Evolutionary conservation across 2,329 filamentous ascomycete species (phyloP).

Genomic region (Pseudocercospora musae): DNA sequence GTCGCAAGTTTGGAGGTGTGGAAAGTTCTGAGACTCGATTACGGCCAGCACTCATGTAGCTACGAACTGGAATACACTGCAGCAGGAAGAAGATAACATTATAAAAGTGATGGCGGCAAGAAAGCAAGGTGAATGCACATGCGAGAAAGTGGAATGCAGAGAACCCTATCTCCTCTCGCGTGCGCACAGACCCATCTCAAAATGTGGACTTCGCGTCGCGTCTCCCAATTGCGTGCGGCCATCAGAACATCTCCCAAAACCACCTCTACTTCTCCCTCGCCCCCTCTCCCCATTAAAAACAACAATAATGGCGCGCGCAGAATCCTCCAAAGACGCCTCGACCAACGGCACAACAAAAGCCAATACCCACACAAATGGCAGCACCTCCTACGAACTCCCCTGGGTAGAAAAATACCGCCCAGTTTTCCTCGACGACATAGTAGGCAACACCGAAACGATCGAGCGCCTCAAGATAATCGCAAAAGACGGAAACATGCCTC

Average conservation of each 20-base stretch:
- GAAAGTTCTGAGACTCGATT: not conserved
- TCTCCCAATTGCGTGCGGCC: not conserved
- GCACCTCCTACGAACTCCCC: slow-evolving; percentile 68
- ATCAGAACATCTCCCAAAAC: not conserved
- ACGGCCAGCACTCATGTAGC: not conserved
- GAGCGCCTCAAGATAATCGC: slow-evolving; percentile 97
- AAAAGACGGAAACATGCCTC: slow-evolving; percentile 98
- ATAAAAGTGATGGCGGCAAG: not conserved
- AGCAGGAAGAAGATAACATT: not conserved
- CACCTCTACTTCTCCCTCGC: not conserved
- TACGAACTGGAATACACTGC: not conserved
- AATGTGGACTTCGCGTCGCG: not conserved
- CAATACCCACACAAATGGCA: slow-evolving; percentile 8
- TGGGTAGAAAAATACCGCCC: slow-evolving; percentile 99
- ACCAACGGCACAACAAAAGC: slow-evolving; percentile 43
- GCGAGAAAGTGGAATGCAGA: not conserved
- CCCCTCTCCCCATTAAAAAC: no score
- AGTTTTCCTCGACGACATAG: slow-evolving; percentile 90
- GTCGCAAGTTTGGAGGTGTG: not conserved
- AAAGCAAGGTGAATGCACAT: not conserved
- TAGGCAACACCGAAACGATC: slow-evolving; percentile 96
- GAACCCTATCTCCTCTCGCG: not conserved
- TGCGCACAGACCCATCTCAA: not conserved
- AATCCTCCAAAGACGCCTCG: slow-evolving; percentile 48
- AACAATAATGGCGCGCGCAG: slow-evolving; percentile 47